Conservation (phyloP, 2,329 filamentous ascomycete genomes). For the Phialocephala subalpina region DNA sequence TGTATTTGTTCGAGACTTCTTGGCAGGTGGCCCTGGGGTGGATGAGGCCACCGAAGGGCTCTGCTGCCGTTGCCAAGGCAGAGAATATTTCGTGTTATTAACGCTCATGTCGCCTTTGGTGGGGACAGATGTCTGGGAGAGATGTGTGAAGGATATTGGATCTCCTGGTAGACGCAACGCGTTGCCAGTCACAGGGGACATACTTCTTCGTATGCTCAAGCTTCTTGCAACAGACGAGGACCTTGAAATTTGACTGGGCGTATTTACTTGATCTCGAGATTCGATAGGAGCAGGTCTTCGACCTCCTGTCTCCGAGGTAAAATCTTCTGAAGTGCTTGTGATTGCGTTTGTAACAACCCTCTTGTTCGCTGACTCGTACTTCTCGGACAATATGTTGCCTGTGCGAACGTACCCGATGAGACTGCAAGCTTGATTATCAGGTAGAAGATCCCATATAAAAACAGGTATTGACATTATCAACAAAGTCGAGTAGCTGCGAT, state of each 20-base stretch:
- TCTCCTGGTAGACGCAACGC: not conserved
- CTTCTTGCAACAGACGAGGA: not conserved
- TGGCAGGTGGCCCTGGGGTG: slow-evolving; percentile 63
- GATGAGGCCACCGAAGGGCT: slow-evolving; percentile 43
- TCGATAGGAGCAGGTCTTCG: not conserved
- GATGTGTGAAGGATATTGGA: not conserved
- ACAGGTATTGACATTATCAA: slow-evolving; percentile 65
- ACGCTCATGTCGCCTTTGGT: not conserved
- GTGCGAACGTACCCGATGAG: slow-evolving; percentile 67
- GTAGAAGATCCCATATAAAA: slow-evolving; percentile 66
- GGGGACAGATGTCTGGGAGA: too few relatives aligned
- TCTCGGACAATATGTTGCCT: slow-evolving; percentile 14
- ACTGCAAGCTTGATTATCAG: slow-evolving; percentile 63
- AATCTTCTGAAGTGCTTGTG: not conserved
- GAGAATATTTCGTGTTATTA: not conserved
- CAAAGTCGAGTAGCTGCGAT: slow-evolving; percentile 67
- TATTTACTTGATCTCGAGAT: not conserved
- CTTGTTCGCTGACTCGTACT: not conserved
- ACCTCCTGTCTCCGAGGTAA: not conserved
- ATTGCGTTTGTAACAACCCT: not conserved
- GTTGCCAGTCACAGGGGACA: not conserved
- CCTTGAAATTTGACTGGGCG: not conserved
- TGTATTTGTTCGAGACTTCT: slow-evolving; percentile 98
- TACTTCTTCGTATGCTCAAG: not conserved
- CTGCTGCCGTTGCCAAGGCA: slow-evolving; percentile 14